Evolutionary conservation across 2,329 filamentous ascomycete genomes (phyloP).

Genomic region (Ophiostoma ulmi): DNA sequence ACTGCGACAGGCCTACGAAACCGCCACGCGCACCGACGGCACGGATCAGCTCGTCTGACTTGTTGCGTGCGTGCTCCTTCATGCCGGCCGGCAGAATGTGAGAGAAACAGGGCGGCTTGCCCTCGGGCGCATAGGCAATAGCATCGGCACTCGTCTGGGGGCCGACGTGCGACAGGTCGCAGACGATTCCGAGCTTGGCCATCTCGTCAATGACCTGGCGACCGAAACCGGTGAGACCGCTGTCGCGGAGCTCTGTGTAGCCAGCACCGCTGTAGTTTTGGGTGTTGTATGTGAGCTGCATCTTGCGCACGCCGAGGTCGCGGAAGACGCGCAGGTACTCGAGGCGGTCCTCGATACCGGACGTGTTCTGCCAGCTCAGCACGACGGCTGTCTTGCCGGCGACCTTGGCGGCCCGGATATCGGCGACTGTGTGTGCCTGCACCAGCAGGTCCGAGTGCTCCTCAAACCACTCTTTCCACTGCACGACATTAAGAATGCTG

Average conservation of each 20-base stretch:
- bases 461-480: slow-evolving; percentile 43
- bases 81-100: slow-evolving; percentile 37
- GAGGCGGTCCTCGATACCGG: slow-evolving; percentile 39
- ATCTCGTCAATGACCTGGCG: slow-evolving; percentile 35
- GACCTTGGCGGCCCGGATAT: slow-evolving; percentile 37
- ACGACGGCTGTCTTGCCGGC: slow-evolving; percentile 38
- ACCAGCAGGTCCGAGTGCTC: slow-evolving; percentile 38
- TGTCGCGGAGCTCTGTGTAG: slow-evolving; percentile 38
- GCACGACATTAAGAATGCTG: slow-evolving; percentile 38
- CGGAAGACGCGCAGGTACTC: slow-evolving; percentile 39
- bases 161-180: slow-evolving; percentile 36
- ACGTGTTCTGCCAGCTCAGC: slow-evolving; percentile 40
- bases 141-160: slow-evolving; percentile 35
- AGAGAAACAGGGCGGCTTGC: slow-evolving; percentile 39
- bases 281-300: slow-evolving; percentile 42
- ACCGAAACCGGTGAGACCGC: slow-evolving; percentile 37
- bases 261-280: slow-evolving; percentile 40
- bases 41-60: slow-evolving; percentile 36
- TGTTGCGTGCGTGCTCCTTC: slow-evolving; percentile 38
- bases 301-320: slow-evolving; percentile 39
- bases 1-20: slow-evolving; percentile 38
- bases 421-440: slow-evolving; percentile 35
- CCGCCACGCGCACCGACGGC: slow-evolving; percentile 36
- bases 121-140: slow-evolving; percentile 34
- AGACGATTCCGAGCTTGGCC: slow-evolving; percentile 37